Conservation (phyloP, 148 eudicot genomes). For the Rhododendron williamsianum region DNA sequence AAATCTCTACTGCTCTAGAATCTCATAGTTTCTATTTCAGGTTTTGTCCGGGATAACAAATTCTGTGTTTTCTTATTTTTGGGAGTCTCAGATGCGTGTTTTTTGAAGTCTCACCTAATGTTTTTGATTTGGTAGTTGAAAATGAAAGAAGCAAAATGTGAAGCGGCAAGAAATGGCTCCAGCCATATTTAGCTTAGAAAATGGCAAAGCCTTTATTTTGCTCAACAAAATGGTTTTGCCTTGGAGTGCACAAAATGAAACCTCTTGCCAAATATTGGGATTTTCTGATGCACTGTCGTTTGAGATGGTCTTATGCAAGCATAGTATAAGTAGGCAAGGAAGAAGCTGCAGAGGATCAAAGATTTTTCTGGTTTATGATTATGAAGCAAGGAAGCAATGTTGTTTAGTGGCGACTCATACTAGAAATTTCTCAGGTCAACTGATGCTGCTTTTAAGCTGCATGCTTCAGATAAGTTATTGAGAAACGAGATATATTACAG, state of each 20-base stretch:
- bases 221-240: neutral
- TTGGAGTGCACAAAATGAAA: neutral
- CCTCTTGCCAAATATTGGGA: neutral
- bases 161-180: neutral
- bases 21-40: neutral
- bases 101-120: neutral
- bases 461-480: neutral
- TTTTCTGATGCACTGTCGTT: neutral
- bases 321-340: neutral
- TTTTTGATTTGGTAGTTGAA: neutral
- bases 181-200: neutral
- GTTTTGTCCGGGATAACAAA: neutral
- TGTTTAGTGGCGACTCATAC: neutral
- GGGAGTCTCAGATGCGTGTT: neutral
- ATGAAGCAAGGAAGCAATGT: neutral
- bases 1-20: neutral
- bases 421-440: neutral
- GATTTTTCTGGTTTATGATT: neutral
- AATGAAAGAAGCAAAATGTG: neutral
- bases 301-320: neutral
- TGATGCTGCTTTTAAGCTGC: neutral
- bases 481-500: no score
- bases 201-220: neutral
- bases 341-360: neutral
- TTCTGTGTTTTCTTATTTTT: neutral